Percentiles rank a stretch among this genome's conserved stretches.
These are phyloP conservation scores for Crithidia expoeki DNA, from an alignment of 208 protist species.

Conservation along the genomic window DNA sequence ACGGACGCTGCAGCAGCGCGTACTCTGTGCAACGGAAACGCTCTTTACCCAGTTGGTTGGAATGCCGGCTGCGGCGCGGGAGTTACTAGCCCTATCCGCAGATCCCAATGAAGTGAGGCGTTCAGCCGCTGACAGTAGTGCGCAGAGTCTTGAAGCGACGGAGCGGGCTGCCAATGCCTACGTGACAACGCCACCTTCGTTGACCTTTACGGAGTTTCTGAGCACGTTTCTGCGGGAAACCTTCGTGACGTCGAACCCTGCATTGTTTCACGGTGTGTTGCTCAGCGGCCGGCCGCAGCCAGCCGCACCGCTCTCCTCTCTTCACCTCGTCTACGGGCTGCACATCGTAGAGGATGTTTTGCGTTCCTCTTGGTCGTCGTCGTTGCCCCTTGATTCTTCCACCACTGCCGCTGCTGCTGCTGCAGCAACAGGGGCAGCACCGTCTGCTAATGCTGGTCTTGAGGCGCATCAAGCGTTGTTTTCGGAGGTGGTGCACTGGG, in stretches of 20 bases:
- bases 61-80: constrained; percentile 33
- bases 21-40: constrained; percentile 36
- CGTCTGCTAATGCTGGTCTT: neutral
- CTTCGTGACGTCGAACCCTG: neutral
- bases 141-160: neutral
- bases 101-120: neutral
- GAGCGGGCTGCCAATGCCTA: constrained; percentile 8
- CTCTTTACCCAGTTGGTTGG: constrained; percentile 36
- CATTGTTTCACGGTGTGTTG: constrained; percentile 19
- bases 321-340: constrained; percentile 45
- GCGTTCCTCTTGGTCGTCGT: neutral
- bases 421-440: neutral
- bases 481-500: constrained; percentile 49
- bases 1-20: constrained; percentile 50
- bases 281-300: constrained; percentile 32
- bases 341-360: constrained; percentile 42
- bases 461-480: constrained; percentile 31
- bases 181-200: constrained; percentile 22
- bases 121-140: neutral
- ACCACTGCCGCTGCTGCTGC: too few species aligned
- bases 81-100: constrained; percentile 8
- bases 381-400: too few species aligned
- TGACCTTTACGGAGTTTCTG: constrained; percentile 37
- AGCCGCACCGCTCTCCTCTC: constrained; percentile 37
- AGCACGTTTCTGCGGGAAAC: constrained; percentile 20